phyloP scores from a whole-genome alignment of 2,329 filamentous ascomycete genomes.

The Colletotrichum coccodes region DNA sequence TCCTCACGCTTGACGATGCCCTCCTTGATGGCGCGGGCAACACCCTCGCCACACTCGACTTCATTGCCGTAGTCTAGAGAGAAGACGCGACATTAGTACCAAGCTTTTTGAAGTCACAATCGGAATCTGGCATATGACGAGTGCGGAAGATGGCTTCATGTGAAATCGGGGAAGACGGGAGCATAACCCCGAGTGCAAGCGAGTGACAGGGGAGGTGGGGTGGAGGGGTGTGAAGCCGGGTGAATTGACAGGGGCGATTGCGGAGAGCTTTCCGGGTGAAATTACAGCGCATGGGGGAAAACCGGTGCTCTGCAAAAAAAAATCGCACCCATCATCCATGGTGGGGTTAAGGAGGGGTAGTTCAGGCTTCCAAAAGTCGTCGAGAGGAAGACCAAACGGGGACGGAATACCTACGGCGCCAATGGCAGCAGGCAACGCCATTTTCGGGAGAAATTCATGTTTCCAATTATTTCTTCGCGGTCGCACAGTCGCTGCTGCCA shows the following conservation, averaged over 20 bases:
- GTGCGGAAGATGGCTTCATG: background rate
- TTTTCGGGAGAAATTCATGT: background rate
- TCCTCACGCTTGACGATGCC: constrained; percentile 85
- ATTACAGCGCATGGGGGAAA: constrained; percentile 17
- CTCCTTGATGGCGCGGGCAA: constrained; percentile 83
- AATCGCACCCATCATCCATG: constrained; percentile 21
- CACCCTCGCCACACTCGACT: constrained; percentile 79
- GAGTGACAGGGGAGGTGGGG: background rate
- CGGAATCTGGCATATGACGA: background rate
- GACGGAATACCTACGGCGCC: background rate
- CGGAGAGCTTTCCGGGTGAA: constrained; percentile 30
- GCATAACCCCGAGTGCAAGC: constrained; percentile 15
- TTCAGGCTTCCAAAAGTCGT: constrained; percentile 9
- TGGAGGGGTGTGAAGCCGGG: constrained; percentile 1
- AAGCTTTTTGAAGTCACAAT: background rate
- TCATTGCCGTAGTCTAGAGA: constrained; percentile 83
- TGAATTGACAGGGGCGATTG: constrained; percentile 7
- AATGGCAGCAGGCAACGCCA: background rate
- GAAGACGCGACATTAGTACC: background rate
- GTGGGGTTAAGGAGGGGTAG: constrained; percentile 34
- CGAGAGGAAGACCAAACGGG: constrained; percentile 7
- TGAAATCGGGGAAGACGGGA: constrained; percentile 8
- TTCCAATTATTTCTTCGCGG: background rate
- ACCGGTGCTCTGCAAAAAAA: constrained; percentile 14
- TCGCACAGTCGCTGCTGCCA: background rate